Percentiles rank a stretch among this genome's conserved stretches.
phyloP scores from a whole-genome alignment of 305 asterid species.

The Rubia tinctorum region DNA sequence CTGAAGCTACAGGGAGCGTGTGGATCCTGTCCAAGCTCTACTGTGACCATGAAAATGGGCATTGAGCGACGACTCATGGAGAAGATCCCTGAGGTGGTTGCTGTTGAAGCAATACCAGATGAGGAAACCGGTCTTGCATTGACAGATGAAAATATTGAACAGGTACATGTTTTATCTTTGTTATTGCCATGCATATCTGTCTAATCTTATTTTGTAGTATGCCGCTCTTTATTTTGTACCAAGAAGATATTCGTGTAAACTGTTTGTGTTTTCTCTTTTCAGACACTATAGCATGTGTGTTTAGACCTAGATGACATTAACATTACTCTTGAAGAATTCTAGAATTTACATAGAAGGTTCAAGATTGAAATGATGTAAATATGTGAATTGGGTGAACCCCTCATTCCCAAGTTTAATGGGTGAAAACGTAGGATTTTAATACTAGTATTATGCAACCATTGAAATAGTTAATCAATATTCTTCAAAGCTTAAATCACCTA shows the following conservation, averaged over 20 bases:
- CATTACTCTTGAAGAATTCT: neutral
- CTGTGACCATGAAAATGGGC: slow-evolving; percentile 88
- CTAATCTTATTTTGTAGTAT: neutral
- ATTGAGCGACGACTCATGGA: slow-evolving; percentile 94
- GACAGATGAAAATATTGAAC: slow-evolving; percentile 89
- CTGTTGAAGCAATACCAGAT: slow-evolving; percentile 91
- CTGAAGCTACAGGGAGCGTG: slow-evolving; percentile 95
- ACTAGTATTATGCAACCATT: neutral
- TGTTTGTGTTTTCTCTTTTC: neutral
- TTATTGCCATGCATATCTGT: neutral
- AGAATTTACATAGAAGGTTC: neutral
- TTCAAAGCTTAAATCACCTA: neutral
- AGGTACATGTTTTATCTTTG: slow-evolving; percentile 37
- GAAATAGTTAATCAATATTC: neutral
- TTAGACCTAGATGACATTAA: neutral
- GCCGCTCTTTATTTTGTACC: neutral
- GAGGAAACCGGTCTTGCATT: slow-evolving; percentile 96
- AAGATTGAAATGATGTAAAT: neutral
- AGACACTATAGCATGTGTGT: neutral
- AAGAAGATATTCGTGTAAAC: slow-evolving; percentile 11
- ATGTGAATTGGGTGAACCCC: neutral
- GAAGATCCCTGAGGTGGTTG: slow-evolving; percentile 85
- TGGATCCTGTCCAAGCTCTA: slow-evolving; percentile 97
- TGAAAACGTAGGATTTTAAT: neutral
- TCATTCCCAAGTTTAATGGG: neutral